phyloP scores from a whole-genome alignment of 2,329 filamentous ascomycete species.

The Colletotrichum navitas region DNA sequence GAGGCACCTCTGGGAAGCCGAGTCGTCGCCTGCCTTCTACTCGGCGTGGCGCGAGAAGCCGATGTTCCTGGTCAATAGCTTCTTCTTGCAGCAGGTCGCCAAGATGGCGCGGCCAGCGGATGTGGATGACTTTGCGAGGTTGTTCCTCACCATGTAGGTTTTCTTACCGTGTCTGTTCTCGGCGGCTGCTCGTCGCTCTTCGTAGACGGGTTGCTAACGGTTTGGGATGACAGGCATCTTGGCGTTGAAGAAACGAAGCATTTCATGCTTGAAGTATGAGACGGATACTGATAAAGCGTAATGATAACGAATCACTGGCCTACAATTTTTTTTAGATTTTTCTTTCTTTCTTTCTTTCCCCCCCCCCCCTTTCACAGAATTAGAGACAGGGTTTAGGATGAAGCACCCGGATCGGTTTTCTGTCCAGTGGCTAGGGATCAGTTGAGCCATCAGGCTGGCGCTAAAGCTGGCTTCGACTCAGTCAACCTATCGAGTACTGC shows the following conservation, averaged over 20 bases:
- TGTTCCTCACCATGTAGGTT: slow-evolving; percentile 55
- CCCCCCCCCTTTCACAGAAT: not conserved
- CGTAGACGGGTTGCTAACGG: not conserved
- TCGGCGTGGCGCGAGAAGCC: slow-evolving; percentile 59
- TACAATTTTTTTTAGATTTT: not conserved
- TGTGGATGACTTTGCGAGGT: slow-evolving; percentile 55
- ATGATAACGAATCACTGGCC: not conserved
- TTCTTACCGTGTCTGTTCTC: not conserved
- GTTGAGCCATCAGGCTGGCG: too few species aligned
- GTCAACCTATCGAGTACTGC: not conserved
- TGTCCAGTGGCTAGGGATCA: not conserved
- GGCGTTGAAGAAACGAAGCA: slow-evolving; percentile 42
- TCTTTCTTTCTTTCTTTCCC: not conserved
- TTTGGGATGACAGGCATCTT: slow-evolving; percentile 20
- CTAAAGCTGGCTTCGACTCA: too few species aligned
- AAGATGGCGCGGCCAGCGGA: slow-evolving; percentile 53
- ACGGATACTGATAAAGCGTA: not conserved
- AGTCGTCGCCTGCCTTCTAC: slow-evolving; percentile 57
- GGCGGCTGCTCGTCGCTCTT: not conserved
- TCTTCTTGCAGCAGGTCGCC: slow-evolving; percentile 54
- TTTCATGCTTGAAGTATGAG: slow-evolving; percentile 38
- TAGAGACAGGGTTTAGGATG: too few species aligned
- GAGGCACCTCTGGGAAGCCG: slow-evolving; percentile 58
- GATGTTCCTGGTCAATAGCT: slow-evolving; percentile 51
- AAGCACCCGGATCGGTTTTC: not conserved